Percentiles rank a stretch among this genome's conserved stretches.
These are phyloP conservation scores for Hibiscus mutabilis DNA, from an alignment of 345 rosid genomes.

Conservation along the genomic window DNA sequence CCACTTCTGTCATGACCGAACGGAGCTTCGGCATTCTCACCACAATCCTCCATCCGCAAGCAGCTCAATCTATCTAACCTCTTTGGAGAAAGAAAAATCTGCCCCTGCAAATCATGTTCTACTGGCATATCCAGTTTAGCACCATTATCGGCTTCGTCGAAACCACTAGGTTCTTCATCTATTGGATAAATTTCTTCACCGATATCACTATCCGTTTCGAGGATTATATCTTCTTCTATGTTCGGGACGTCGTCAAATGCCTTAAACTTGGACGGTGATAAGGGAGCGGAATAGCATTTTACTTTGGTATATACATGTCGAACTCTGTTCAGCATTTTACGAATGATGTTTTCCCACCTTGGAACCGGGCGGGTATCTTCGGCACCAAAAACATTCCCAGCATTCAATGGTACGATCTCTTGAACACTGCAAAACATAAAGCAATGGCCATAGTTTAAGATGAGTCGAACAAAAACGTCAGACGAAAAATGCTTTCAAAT, in stretches of 20 bases:
- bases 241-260: slow-evolving; percentile 51
- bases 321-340: slow-evolving; percentile 58
- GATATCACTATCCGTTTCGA: slow-evolving; percentile 59
- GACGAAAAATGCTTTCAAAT: too few relatives aligned
- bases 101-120: slow-evolving; percentile 40
- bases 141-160: slow-evolving; percentile 9
- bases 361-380: slow-evolving; percentile 75
- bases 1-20: background rate
- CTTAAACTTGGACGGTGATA: slow-evolving; percentile 74
- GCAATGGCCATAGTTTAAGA: background rate
- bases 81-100: slow-evolving; percentile 48
- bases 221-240: slow-evolving; percentile 66
- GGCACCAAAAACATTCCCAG: slow-evolving; percentile 89
- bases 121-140: slow-evolving; percentile 20
- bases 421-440: slow-evolving; percentile 48
- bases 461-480: background rate
- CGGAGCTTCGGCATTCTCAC: background rate
- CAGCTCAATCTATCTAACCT: slow-evolving; percentile 60
- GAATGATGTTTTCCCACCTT: slow-evolving; percentile 81
- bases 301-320: slow-evolving; percentile 32
- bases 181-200: slow-evolving; percentile 73
- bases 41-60: slow-evolving; percentile 30
- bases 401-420: slow-evolving; percentile 89
- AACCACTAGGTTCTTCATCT: background rate
- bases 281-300: slow-evolving; percentile 79